Percentiles rank a stretch among this genome's conserved stretches.
phyloP scores from a whole-genome alignment of 805 yeast species.

The Schizosaccharomyces japonicus region DNA sequence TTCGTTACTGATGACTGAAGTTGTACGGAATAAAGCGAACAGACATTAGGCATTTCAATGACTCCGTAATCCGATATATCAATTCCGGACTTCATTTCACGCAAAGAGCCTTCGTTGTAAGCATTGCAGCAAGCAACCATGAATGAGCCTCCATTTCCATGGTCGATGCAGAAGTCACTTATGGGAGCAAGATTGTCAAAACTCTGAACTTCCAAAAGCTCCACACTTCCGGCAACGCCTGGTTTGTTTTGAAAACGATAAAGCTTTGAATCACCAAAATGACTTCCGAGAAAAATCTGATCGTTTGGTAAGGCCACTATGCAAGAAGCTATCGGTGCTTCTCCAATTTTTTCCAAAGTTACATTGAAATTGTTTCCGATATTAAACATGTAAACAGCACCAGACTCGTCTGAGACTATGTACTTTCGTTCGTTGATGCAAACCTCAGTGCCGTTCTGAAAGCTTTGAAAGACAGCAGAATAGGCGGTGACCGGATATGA shows the following conservation, averaged over 20 bases:
- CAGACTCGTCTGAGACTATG: constrained; percentile 10
- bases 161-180: constrained; percentile 8
- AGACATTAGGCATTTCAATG: constrained; percentile 7
- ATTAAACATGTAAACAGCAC: constrained; percentile 8
- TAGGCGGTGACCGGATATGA: background rate
- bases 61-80: constrained; percentile 9
- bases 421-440: constrained; percentile 9
- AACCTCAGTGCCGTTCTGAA: constrained; percentile 5
- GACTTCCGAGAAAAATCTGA: constrained; percentile 11
- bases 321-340: constrained; percentile 10
- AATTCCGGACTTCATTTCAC: constrained; percentile 10
- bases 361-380: constrained; percentile 1
- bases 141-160: constrained; percentile 1
- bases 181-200: constrained; percentile 11
- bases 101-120: constrained; percentile 10
- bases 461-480: background rate
- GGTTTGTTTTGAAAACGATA: constrained; percentile 7
- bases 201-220: constrained; percentile 8
- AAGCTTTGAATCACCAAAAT: constrained; percentile 10
- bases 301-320: constrained; percentile 9
- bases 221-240: background rate
- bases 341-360: constrained; percentile 5
- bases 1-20: background rate
- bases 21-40: constrained; percentile 9
- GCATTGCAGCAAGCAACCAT: constrained; percentile 11